Evolutionary conservation across 306 rosid species (phyloP).

Genomic region (Rosa rugosa): DNA sequence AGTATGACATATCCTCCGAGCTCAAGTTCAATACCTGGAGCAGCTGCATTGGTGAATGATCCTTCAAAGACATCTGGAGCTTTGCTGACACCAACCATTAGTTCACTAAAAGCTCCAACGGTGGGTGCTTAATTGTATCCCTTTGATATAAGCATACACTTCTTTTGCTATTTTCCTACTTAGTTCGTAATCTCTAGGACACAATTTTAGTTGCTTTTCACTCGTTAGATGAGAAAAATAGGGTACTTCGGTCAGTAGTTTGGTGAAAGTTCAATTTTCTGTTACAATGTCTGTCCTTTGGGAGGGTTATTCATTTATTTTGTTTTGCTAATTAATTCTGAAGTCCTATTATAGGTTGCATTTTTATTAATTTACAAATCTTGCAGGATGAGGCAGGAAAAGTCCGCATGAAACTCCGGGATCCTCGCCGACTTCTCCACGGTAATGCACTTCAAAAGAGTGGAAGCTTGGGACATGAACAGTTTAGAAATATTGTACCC

Average conservation of each 20-base stretch:
- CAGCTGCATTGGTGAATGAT: slow-evolving; percentile 45
- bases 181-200: background rate
- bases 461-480: slow-evolving; percentile 67
- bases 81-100: slow-evolving; percentile 48
- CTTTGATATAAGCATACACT: background rate
- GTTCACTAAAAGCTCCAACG: slow-evolving; percentile 46
- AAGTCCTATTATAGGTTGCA: background rate
- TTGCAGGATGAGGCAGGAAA: slow-evolving; percentile 60
- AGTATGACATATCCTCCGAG: slow-evolving; percentile 21
- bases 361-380: slow-evolving; percentile 30
- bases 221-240: background rate
- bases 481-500: slow-evolving; percentile 40
- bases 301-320: background rate
- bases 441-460: slow-evolving; percentile 52
- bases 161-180: background rate
- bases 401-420: slow-evolving; percentile 96
- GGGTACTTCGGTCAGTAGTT: background rate
- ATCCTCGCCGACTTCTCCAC: slow-evolving; percentile 93
- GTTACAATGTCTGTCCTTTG: background rate
- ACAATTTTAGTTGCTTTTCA: background rate
- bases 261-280: background rate
- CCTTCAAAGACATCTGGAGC: slow-evolving; percentile 44
- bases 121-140: slow-evolving; percentile 45
- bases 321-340: background rate
- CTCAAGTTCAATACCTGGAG: slow-evolving; percentile 42